Base-by-base conservation (phyloP, 768 basidiomycete species). In the Tulasnella sp. region DNA sequence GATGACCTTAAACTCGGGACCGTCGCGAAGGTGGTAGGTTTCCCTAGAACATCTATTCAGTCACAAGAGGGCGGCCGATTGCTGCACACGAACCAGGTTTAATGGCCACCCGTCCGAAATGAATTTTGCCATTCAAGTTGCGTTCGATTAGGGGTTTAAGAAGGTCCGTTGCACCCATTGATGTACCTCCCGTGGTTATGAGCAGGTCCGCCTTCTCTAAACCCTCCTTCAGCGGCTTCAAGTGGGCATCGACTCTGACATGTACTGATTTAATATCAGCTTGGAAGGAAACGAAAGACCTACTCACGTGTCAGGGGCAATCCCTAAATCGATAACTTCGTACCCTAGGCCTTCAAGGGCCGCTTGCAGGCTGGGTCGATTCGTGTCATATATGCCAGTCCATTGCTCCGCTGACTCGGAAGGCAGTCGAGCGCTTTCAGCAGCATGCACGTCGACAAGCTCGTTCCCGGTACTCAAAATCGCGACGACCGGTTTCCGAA, bases 21-120 rank as follows among this genome's bases (percentile, higher is more conserved):
- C 15, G 89, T 91, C 0, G 94, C 94, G 78, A 96, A 96, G 6
- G 94, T 94, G 2, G 94, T 97, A 3, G 94, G 94, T 81, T 96
- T 96, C 8, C 93, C 73, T 74, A 19, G 36, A 52, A n/a, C 36
- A n/a, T 29, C 25, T 17, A 54, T 29, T n/a, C 72, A 29, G 34
- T 54, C 42, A 54, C n/a, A n/a, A 14, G 8, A 49, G 52, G 40
- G 7, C 17, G 34, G 38, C 17, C 14, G 52, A 14, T 15, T 6
- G 15, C 15, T 2, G 36, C 49, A 14, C 68, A 71, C 36, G 25
- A 17, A 74, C 72, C 94, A 6, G 87, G 87, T 80, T 93, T 93
- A 80, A 94, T 88, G 31, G 88, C 88, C 71, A 96, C 92, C 9
- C 94, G 87, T 1, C 94, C 94, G 81, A 97, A 96, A 80, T 96